These are phyloP conservation scores for Houttuynia cordata DNA, from an alignment of 164 flowering plant genomes.

Conservation along the genomic window DNA sequence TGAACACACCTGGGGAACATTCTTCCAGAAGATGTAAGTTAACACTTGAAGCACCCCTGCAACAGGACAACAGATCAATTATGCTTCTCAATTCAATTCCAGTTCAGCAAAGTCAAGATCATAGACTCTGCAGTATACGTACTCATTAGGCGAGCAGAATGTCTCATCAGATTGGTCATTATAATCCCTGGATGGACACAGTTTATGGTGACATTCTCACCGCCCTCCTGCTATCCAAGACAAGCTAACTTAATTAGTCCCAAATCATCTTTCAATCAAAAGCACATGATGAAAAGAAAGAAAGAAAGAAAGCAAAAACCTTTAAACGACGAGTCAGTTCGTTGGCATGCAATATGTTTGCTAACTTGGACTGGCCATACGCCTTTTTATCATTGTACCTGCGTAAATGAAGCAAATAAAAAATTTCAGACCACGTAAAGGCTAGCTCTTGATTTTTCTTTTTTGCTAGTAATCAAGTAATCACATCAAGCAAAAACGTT, in stretches of 20 bases:
- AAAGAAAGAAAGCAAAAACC: constrained; percentile 21
- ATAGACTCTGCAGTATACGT: constrained; percentile 7
- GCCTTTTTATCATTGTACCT: constrained; percentile 85
- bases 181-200: constrained; percentile 92
- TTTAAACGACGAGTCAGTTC: constrained; percentile 75
- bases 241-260: background rate
- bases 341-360: constrained; percentile 78
- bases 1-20: constrained; percentile 60
- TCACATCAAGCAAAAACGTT: background rate
- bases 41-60: constrained; percentile 45
- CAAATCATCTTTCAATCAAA: too few species aligned
- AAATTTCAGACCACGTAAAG: background rate
- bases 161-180: constrained; percentile 66
- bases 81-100: background rate
- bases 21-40: constrained; percentile 66
- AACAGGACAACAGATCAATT: constrained; percentile 1
- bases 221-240: constrained; percentile 49
- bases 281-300: too few species aligned
- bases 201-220: constrained; percentile 68
- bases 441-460: background rate
- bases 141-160: constrained; percentile 56
- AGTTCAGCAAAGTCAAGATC: background rate
- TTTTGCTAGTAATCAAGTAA: background rate
- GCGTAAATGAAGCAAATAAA: background rate
- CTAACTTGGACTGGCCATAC: constrained; percentile 92